Base-by-base conservation (phyloP, 208 protist species). In the Naegleria fowleri region DNA sequence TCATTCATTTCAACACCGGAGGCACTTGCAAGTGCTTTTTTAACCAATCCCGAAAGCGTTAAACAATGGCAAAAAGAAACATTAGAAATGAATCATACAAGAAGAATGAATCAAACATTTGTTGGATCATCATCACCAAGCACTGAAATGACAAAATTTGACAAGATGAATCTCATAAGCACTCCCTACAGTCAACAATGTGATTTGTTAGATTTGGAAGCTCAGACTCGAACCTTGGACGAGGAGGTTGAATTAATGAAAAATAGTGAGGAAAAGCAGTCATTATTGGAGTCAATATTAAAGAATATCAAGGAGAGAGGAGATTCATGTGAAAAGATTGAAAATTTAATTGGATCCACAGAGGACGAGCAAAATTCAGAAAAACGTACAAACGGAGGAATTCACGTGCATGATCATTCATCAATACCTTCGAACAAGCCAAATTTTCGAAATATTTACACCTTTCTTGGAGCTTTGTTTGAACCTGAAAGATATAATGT, bases 381-480 rank as follows among this genome's bases (percentile, higher is more conserved):
- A 48, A n/a, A n/a, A n/a, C n/a, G n/a, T n/a, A 4, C 55, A 67
- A 22, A 4, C 22, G 13, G 13, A 22, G 13, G 19, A 22, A 29
- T 67, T 29, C 55, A 15, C 11, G 11, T 29, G 4, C 19, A 15
- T 29, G 11, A 15, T 67, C 4, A 67, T 67, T 29, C 3, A 29
- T 22, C 55, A 67, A 67, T 29, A 67, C 55, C 55, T 29, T 67
- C 55, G 19, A 67, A 88, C 16, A 13, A 33, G 25, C 86, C 86
- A 41, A 89, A 89, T 13, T 89, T 67, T 40, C 25, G 16, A 41
- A 52, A 40, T 22, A 89, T 89, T 67, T 67, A 67, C 25, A 19
- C 86, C 0, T 89, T 67, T 22, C 59, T 89, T 11, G 86, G 86
- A 67, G 33, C 86, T 41, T 40, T 89, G 22, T 89, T 89, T 29